These are phyloP conservation scores for Fragilariopsis cylindrus DNA, from an alignment of 108 stramenopile genomes.

Conservation along the genomic window DNA sequence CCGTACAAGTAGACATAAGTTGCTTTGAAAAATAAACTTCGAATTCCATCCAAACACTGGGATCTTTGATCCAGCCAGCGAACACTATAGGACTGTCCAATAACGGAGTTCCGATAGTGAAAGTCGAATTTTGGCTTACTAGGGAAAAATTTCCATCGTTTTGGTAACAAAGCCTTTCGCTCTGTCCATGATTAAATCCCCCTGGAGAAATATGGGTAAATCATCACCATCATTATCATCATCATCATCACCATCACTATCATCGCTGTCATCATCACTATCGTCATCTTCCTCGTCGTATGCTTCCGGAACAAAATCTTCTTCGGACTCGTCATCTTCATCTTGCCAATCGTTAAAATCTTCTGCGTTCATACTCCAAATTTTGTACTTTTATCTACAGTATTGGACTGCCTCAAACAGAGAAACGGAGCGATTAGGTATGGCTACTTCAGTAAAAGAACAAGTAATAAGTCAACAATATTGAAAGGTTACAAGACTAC, in stretches of 20 bases:
- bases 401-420: no score
- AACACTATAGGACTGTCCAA: slow-evolving; percentile 17
- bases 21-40: slow-evolving; percentile 24
- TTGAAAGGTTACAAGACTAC: no score
- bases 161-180: slow-evolving; percentile 1
- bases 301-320: slow-evolving; percentile 25
- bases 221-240: slow-evolving; percentile 18
- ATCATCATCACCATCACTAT: not conserved
- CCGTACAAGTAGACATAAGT: slow-evolving; percentile 2
- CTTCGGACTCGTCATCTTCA: slow-evolving; percentile 27
- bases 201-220: slow-evolving; percentile 23
- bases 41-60: slow-evolving; percentile 14
- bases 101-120: slow-evolving; percentile 2
- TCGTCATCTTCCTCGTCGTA: slow-evolving; percentile 28
- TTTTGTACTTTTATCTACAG: no score
- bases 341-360: slow-evolving; percentile 16
- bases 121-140: slow-evolving; percentile 4
- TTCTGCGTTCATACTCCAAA: not conserved
- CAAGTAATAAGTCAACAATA: no score
- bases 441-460: no score
- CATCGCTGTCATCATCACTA: slow-evolving; percentile 20
- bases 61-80: slow-evolving; percentile 26
- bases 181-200: slow-evolving; percentile 21
- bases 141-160: slow-evolving; percentile 11
- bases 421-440: no score